Conservation (phyloP, 306 rosid species). For the Phaseolus lunatus region DNA sequence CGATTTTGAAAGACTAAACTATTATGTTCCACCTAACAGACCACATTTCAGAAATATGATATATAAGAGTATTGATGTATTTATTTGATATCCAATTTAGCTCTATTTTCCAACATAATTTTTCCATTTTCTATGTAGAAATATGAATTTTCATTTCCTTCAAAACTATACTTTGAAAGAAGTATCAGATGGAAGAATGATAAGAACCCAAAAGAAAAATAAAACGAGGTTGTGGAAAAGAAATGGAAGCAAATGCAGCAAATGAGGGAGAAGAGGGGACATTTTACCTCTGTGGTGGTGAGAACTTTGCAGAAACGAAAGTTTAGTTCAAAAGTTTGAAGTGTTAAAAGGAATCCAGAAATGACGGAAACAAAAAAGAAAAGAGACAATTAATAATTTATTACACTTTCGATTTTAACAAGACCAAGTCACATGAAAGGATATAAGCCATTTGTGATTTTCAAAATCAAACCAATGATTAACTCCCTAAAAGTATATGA, state of each 20-base stretch:
- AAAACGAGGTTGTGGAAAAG: neutral
- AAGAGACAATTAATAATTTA: neutral
- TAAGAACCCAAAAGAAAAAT: neutral
- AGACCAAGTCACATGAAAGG: conserved; percentile 17
- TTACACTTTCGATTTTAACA: neutral
- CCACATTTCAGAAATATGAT: neutral
- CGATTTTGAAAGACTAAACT: neutral
- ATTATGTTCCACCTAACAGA: neutral
- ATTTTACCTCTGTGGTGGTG: conserved; percentile 28
- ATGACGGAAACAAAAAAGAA: conserved; percentile 21
- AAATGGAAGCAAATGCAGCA: neutral
- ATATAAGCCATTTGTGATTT: conserved; percentile 3
- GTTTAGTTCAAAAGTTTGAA: neutral
- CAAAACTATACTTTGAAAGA: neutral
- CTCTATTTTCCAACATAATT: neutral
- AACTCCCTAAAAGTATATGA: neutral
- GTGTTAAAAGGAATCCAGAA: neutral
- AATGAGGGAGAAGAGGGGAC: neutral
- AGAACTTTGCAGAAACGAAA: conserved; percentile 14
- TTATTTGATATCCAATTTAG: neutral
- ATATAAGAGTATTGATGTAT: neutral
- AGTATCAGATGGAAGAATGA: neutral
- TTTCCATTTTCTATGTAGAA: neutral
- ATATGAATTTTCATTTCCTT: neutral
- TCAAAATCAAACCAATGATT: neutral